Conservation (phyloP, 805 yeast species). For the Torulaspora indica region DNA sequence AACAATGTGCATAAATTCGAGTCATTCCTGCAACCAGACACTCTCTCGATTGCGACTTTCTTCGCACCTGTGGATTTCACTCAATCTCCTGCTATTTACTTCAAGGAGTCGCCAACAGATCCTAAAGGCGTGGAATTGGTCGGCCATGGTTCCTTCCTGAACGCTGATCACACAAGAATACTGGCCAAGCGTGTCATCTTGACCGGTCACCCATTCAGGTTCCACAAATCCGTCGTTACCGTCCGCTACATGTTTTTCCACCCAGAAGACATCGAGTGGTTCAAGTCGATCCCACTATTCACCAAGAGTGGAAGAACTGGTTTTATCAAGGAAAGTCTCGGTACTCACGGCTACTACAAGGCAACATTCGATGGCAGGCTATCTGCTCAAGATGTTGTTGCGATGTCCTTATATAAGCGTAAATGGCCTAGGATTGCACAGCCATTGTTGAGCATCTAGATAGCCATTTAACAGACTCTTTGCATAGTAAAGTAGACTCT, state of each 20-base stretch:
- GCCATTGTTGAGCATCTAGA: not conserved
- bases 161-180: conserved; percentile 78
- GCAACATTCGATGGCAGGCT: conserved; percentile 90
- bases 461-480: not conserved
- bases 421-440: conserved; percentile 70
- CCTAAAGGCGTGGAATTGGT: conserved; percentile 54
- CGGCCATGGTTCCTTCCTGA: conserved; percentile 87
- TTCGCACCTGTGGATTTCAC: conserved; percentile 84
- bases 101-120: conserved; percentile 52
- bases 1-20: conserved; percentile 86
- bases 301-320: conserved; percentile 93
- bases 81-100: conserved; percentile 78
- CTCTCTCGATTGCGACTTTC: conserved; percentile 71
- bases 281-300: conserved; percentile 85
- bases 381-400: conserved; percentile 87
- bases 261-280: conserved; percentile 80
- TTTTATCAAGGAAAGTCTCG: conserved; percentile 88
- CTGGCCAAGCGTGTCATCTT: conserved; percentile 82
- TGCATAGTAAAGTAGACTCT: not conserved
- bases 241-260: conserved; percentile 97
- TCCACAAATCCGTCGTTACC: conserved; percentile 87
- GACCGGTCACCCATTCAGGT: conserved; percentile 93
- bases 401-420: conserved; percentile 89
- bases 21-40: conserved; percentile 75
- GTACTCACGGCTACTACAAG: conserved; percentile 97